A percentile compares a stretch with the other conserved stretches of the same genome.
These are phyloP conservation scores for Pichia paraexigua DNA, from an alignment of 805 yeast genomes.

Conservation along the genomic window DNA sequence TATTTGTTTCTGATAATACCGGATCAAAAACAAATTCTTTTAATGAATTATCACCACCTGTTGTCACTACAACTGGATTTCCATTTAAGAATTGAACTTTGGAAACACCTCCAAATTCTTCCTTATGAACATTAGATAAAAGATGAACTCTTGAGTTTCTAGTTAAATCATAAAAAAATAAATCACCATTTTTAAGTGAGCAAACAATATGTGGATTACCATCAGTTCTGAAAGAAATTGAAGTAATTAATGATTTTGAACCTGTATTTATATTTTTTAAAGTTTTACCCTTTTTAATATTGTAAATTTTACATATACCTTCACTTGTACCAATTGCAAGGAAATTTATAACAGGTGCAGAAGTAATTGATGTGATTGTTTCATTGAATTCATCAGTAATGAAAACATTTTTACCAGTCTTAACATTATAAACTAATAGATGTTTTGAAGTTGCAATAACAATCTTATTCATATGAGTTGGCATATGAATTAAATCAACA, in stretches of 20 bases:
- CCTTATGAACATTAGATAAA: constrained; percentile 64
- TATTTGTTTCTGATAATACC: constrained; percentile 55
- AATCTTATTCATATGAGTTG: constrained; percentile 87
- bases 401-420: constrained; percentile 66
- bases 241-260: constrained; percentile 34
- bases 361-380: constrained; percentile 61
- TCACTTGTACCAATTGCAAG: constrained; percentile 66
- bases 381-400: constrained; percentile 39
- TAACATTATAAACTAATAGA: constrained; percentile 59
- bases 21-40: constrained; percentile 95
- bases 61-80: constrained; percentile 82
- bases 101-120: constrained; percentile 68
- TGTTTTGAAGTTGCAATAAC: constrained; percentile 69
- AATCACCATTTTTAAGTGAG: constrained; percentile 72
- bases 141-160: constrained; percentile 68
- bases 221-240: constrained; percentile 86
- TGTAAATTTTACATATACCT: constrained; percentile 60
- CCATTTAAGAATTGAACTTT: constrained; percentile 74
- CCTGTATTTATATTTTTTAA: constrained; percentile 45
- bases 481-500: constrained; percentile 67
- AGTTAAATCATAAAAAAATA: constrained; percentile 77
- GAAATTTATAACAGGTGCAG: constrained; percentile 82
- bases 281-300: constrained; percentile 56
- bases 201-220: constrained; percentile 77
- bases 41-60: constrained; percentile 84